Percentiles rank a stretch among this genome's conserved stretches.
phyloP scores from a whole-genome alignment of 177 flowering plant species.

The Vitis hybrid region DNA sequence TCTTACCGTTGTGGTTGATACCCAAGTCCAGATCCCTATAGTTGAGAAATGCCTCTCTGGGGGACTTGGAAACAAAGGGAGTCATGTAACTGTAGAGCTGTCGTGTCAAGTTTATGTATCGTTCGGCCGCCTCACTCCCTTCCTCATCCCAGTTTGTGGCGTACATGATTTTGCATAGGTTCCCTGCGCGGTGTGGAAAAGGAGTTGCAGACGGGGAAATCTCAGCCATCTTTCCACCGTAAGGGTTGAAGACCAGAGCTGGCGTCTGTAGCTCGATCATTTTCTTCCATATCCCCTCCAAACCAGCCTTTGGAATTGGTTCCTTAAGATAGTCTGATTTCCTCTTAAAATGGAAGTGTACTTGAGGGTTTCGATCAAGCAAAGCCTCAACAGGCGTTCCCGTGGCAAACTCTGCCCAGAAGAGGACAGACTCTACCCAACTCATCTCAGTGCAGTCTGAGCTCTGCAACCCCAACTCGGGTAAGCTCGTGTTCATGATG shows the following conservation, averaged over 20 bases:
- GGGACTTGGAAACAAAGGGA: constrained; percentile 37
- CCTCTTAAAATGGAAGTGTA: no score
- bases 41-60: constrained; percentile 39
- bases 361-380: no score
- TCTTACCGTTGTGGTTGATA: constrained; percentile 9
- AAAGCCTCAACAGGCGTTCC: no score
- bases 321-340: no score
- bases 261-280: constrained; percentile 23
- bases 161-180: constrained; percentile 37
- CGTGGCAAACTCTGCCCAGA: no score
- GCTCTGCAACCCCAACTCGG: no score
- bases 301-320: no score
- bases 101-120: constrained; percentile 20
- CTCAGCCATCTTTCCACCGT: constrained; percentile 44
- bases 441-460: no score
- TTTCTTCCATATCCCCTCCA: background rate
- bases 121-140: constrained; percentile 16
- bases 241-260: constrained; percentile 30
- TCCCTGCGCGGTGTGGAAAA: constrained; percentile 51
- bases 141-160: constrained; percentile 27
- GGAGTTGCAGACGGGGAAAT: constrained; percentile 31
- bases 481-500: no score
- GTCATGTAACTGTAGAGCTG: constrained; percentile 31
- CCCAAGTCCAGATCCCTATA: constrained; percentile 54
- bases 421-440: no score